phyloP scores from a whole-genome alignment of 768 basidiomycete species.

The Leccinum subgranulosum region DNA sequence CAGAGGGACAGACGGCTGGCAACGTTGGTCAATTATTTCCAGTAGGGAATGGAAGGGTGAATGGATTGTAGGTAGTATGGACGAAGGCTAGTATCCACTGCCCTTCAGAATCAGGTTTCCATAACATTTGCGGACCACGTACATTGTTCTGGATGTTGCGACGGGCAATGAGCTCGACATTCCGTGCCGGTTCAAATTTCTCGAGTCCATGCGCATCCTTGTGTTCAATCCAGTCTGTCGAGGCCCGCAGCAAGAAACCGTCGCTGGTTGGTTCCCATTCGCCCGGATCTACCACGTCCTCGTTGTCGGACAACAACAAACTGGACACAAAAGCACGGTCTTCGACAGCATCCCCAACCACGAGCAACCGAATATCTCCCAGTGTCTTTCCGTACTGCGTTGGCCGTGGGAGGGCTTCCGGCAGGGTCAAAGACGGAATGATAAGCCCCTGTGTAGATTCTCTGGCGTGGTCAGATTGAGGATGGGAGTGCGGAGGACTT shows the following conservation, averaged over 20 bases:
- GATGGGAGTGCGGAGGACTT: constrained; percentile 54
- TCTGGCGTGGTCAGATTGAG: constrained; percentile 38
- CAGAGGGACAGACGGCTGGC: constrained; percentile 48
- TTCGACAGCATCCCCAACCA: constrained; percentile 44
- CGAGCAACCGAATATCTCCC: constrained; percentile 56
- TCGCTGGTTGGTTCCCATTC: constrained; percentile 50
- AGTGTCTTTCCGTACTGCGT: constrained; percentile 68
- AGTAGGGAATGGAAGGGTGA: constrained; percentile 52
- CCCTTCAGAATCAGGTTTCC: constrained; percentile 5
- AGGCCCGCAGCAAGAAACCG: constrained; percentile 50
- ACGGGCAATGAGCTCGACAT: constrained; percentile 56
- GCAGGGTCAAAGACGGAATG: constrained; percentile 66
- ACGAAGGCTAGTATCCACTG: constrained; percentile 22
- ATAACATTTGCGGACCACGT: constrained; percentile 23
- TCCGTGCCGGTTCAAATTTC: constrained; percentile 60
- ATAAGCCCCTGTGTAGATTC: constrained; percentile 54
- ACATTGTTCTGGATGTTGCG: constrained; percentile 47
- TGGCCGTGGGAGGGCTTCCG: constrained; percentile 57
- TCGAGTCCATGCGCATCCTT: constrained; percentile 62
- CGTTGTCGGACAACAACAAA: constrained; percentile 59
- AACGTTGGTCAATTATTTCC: constrained; percentile 51
- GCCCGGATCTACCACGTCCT: constrained; percentile 63
- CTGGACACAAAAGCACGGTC: constrained; percentile 38
- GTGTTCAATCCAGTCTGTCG: constrained; percentile 72
- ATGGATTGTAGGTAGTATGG: constrained; percentile 47